A percentile compares a stretch with the other conserved stretches of the same genome.
These are phyloP conservation scores for Geranomyces michiganensis DNA, from an alignment of 192 early-diverging fungal genomes.

Conservation along the genomic window DNA sequence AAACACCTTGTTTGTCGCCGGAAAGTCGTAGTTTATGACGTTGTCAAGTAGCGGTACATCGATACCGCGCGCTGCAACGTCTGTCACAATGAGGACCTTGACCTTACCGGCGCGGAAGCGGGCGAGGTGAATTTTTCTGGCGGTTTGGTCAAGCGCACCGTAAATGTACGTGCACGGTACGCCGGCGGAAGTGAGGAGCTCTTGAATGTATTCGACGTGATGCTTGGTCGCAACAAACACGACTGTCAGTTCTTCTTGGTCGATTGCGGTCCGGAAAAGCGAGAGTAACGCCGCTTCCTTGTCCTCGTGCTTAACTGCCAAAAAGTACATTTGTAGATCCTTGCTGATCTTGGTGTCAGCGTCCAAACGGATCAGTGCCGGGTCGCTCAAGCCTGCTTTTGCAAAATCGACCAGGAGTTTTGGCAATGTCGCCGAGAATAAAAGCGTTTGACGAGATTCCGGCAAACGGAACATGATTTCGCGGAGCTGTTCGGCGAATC, in stretches of 20 bases:
- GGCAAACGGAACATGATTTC: conserved; percentile 89
- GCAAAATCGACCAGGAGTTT: conserved; percentile 94
- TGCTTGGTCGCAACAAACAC: conserved; percentile 97
- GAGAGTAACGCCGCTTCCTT: conserved; percentile 91
- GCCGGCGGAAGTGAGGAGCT: conserved; percentile 69
- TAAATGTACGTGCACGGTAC: conserved; percentile 87
- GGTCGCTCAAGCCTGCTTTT: conserved; percentile 92
- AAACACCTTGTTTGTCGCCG: conserved; percentile 90
- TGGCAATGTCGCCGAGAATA: conserved; percentile 97
- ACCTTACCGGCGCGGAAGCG: conserved; percentile 78
- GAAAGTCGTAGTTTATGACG: conserved; percentile 97
- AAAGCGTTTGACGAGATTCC: conserved; percentile 80
- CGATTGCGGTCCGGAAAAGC: conserved; percentile 76
- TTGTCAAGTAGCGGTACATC: conserved; percentile 97
- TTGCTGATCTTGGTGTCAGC: conserved; percentile 92
- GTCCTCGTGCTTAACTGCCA: conserved; percentile 79
- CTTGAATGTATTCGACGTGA: conserved; percentile 93
- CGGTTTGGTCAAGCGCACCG: conserved; percentile 91
- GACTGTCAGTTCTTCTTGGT: conserved; percentile 73
- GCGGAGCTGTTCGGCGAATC: conserved; percentile 92
- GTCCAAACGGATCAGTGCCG: conserved; percentile 90
- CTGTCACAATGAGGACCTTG: conserved; percentile 90
- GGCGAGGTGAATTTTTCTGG: conserved; percentile 83
- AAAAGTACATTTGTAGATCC: conserved; percentile 96
- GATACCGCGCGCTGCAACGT: conserved; percentile 98